A percentile compares a stretch with the other conserved stretches of the same genome.
Conservation (phyloP, 371 early-diverging fungal species). For the Massospora cicadina region DNA sequence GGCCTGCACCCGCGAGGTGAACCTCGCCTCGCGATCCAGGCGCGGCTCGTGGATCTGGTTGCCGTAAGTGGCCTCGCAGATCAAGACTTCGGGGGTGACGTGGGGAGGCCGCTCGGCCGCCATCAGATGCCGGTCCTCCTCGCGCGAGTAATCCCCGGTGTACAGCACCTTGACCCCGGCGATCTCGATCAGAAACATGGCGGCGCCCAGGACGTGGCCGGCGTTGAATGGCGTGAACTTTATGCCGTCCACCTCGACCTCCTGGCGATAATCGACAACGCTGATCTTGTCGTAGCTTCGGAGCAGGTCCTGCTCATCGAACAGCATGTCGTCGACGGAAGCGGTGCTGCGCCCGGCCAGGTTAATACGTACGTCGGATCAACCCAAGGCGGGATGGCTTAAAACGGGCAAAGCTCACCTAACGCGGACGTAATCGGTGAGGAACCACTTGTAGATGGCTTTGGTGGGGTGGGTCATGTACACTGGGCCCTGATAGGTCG, state of each 20-base stretch:
- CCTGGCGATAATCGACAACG: conserved; percentile 96
- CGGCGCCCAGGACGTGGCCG: conserved; percentile 99
- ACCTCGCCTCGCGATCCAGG: conserved; percentile 85
- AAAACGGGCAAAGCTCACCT: conserved; percentile 26
- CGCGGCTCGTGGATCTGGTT: conserved; percentile 96
- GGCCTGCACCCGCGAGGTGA: conserved; percentile 77
- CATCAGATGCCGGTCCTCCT: conserved; percentile 99
- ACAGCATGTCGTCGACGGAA: conserved; percentile 80
- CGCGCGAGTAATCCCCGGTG: conserved; percentile 99
- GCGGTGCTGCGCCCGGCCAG: conserved; percentile 30
- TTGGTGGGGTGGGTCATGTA: conserved; percentile 99
- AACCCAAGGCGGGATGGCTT: too few species aligned
- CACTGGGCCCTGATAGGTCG: conserved; percentile 93
- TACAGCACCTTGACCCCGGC: conserved; percentile 94
- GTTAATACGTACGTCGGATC: not conserved
- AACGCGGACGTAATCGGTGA: conserved; percentile 94
- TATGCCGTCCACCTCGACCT: conserved; percentile 90
- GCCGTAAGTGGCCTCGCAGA: conserved; percentile 98
- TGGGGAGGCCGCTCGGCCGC: conserved; percentile 89
- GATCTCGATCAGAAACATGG: conserved; percentile 98
- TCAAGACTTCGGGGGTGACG: conserved; percentile 77
- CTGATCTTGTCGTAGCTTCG: conserved; percentile 90
- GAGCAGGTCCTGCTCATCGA: conserved; percentile 86
- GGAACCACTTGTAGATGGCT: conserved; percentile 96
- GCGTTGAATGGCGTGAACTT: conserved; percentile 96